Evolutionary conservation across 768 basidiomycete genomes (phyloP).

Genomic region (Hericium rajendrae): DNA sequence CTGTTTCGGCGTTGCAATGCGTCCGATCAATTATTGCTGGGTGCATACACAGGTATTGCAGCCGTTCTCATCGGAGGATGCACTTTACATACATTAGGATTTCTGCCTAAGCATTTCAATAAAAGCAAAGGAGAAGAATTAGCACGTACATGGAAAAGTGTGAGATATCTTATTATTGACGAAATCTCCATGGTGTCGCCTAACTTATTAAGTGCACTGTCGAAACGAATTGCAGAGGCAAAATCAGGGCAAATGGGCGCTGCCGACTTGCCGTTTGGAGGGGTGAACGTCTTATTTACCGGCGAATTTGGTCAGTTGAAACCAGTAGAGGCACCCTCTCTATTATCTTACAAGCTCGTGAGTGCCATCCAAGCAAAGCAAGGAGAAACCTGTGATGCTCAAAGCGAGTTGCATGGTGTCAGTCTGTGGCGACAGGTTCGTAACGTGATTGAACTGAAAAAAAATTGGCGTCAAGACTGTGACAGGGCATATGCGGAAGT

Average conservation of each 20-base stretch:
- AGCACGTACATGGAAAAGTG: constrained; percentile 9
- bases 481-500: background rate
- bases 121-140: background rate
- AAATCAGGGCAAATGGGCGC: constrained; percentile 4
- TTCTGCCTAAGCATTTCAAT: constrained; percentile 3
- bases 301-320: background rate
- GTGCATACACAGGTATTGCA: constrained; percentile 23
- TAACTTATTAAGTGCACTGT: constrained; percentile 15
- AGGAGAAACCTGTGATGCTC: background rate
- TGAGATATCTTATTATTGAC: too few species aligned
- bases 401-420: background rate
- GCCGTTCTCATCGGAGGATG: constrained; percentile 20
- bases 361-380: background rate
- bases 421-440: background rate
- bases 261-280: background rate
- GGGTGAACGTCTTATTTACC: background rate
- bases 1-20: constrained; percentile 11
- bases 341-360: background rate
- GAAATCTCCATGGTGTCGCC: constrained; percentile 17
- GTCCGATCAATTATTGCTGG: constrained; percentile 8
- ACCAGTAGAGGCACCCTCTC: background rate
- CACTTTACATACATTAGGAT: constrained; percentile 20
- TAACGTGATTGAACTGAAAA: background rate
- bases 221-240: constrained; percentile 12
- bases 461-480: background rate